Percentiles rank a stretch among this genome's conserved stretches.
Conservation (phyloP, 2,329 filamentous ascomycete genomes). For the Colletotrichum lini region DNA sequence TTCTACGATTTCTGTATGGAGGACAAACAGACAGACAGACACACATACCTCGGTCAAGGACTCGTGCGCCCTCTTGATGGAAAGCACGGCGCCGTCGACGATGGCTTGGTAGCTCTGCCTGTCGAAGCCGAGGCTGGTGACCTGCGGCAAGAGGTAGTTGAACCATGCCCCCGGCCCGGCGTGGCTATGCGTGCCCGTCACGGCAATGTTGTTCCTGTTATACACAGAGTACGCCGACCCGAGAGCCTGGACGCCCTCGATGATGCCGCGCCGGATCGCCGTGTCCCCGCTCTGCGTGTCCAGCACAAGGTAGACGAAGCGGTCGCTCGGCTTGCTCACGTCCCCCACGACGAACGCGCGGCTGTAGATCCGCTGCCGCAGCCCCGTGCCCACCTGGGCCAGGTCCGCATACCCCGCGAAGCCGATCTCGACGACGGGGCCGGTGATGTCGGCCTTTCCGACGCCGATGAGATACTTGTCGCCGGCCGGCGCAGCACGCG, state of each 20-base stretch:
- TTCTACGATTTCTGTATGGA: background rate
- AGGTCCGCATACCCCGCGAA: constrained; percentile 93
- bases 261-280: constrained; percentile 87
- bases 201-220: constrained; percentile 83
- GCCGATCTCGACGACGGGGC: constrained; percentile 90
- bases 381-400: constrained; percentile 84
- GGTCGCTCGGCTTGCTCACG: constrained; percentile 74
- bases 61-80: constrained; percentile 85
- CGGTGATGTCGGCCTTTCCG: constrained; percentile 72
- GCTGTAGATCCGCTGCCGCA: constrained; percentile 90
- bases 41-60: constrained; percentile 68
- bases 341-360: constrained; percentile 90
- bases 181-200: constrained; percentile 95
- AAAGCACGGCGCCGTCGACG: constrained; percentile 86
- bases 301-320: constrained; percentile 89
- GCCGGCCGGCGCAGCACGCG: constrained; percentile 46
- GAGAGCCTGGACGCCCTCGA: constrained; percentile 78
- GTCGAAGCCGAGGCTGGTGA: constrained; percentile 89
- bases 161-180: constrained; percentile 93
- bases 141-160: constrained; percentile 93
- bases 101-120: constrained; percentile 91
- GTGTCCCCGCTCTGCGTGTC: constrained; percentile 93
- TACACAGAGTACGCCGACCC: constrained; percentile 83
- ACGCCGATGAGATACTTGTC: constrained; percentile 68
- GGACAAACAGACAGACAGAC: constrained; percentile 42